These are phyloP conservation scores for Blastomyces gilchristii DNA, from an alignment of 2,329 filamentous ascomycete genomes.

Conservation along the genomic window DNA sequence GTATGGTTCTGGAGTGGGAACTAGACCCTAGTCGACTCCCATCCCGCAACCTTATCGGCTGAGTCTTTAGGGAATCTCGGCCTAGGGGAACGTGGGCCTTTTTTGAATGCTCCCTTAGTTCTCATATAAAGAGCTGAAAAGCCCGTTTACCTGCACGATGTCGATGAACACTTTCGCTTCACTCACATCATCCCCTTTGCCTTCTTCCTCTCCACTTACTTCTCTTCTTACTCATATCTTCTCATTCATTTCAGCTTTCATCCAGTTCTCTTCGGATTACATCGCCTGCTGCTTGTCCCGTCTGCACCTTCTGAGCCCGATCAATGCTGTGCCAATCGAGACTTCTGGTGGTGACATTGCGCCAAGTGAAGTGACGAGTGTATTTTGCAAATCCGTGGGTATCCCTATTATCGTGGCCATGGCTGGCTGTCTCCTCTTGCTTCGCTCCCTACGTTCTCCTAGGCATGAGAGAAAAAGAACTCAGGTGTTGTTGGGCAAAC, in stretches of 20 bases:
- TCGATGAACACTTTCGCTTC: background rate
- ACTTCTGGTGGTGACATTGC: background rate
- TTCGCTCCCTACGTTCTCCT: background rate
- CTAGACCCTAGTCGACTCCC: background rate
- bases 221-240: background rate
- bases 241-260: background rate
- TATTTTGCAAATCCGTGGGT: background rate
- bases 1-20: background rate
- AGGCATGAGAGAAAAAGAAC: background rate
- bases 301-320: background rate
- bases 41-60: conserved; percentile 3
- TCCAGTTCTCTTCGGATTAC: background rate
- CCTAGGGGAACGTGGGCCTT: background rate
- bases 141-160: background rate
- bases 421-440: background rate
- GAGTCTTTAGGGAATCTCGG: background rate
- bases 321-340: background rate
- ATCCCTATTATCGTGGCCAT: background rate
- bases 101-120: background rate
- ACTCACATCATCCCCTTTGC: background rate
- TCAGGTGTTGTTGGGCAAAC: background rate
- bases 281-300: background rate
- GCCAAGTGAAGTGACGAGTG: background rate
- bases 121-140: background rate
- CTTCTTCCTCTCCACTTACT: background rate